Evolutionary conservation across 192 early-diverging fungal genomes (phyloP), one percentile per base, ranked within the genome.

Genomic region (Linnemannia schmuckeri): DNA sequence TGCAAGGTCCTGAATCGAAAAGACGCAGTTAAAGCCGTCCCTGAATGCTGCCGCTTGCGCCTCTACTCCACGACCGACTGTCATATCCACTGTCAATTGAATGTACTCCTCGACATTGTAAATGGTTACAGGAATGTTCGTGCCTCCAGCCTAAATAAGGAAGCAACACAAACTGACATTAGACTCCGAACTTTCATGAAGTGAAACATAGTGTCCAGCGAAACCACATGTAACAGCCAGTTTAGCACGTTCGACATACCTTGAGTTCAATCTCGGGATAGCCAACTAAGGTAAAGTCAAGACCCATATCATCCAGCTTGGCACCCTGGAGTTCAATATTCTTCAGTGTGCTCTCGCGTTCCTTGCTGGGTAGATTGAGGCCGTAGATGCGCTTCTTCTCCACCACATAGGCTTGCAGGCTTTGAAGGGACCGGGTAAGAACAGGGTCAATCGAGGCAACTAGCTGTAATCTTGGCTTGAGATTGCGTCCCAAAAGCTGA

Each of bases 201-300:
- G 72, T 15, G 42, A 40, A 47, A 41, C 38, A 80, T 15, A 33
- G 46, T 44, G 41, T 46, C 12, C 4, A 18, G 4, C 13, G 27
- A 47, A 35, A 9, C 35, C 38, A 4, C 17, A 71, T n/a, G 8
- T 33, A 52, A 0, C 49, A 52, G 49, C 20, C 55, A 15, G 6
- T 12, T 17, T 41, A 41, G 49, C 35, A n/a, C 27, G 17, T 66
- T 42, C 37, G 27, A 38, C 76, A 76, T 77, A 89, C 83, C 70
- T 91, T 91, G 38, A 97, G 90, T 69, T 96, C 94, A 66, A 95
- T 89, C 20, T 88, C 80, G 22, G 95, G 92, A 90, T 96, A 91
- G 10, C 97, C 97, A 13, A 96, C 96, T 42, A 98, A 88, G 4
- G 96, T 96, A 90, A 98, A 98, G 82, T 97, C 97, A 22, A 99